Conservation (phyloP, 495 filamentous ascomycete genomes). For the Pyronema omphalodes region DNA sequence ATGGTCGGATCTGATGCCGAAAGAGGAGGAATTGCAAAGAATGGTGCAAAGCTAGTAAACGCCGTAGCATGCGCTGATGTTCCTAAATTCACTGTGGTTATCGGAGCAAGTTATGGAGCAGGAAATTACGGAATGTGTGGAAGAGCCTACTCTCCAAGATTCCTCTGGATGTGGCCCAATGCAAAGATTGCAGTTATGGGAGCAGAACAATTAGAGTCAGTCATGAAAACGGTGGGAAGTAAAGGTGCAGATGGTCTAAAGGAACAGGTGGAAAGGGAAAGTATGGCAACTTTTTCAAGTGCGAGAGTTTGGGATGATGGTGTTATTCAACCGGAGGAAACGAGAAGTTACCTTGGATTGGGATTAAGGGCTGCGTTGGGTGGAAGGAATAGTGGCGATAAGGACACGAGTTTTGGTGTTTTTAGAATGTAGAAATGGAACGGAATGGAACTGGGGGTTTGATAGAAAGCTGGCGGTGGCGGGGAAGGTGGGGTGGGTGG, state of each 20-base stretch:
- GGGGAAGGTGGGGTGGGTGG: too few species aligned
- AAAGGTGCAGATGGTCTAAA: slow-evolving; percentile 64
- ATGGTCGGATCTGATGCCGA: slow-evolving; percentile 94
- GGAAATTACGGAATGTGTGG: slow-evolving; percentile 63
- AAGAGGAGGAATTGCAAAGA: slow-evolving; percentile 89
- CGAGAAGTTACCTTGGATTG: slow-evolving; percentile 62
- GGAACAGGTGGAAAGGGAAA: slow-evolving; percentile 75
- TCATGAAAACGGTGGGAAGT: slow-evolving; percentile 90
- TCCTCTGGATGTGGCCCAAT: slow-evolving; percentile 97
- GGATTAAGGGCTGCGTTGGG: slow-evolving; percentile 62
- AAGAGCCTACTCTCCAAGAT: slow-evolving; percentile 75
- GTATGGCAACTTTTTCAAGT: slow-evolving; percentile 67
- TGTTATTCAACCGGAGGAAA: slow-evolving; percentile 78
- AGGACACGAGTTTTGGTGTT: slow-evolving; percentile 69
- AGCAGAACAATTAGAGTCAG: slow-evolving; percentile 70
- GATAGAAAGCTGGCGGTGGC: too few species aligned
- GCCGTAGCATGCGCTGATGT: slow-evolving; percentile 90
- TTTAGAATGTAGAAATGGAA: slow-evolving; percentile 61
- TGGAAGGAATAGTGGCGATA: slow-evolving; percentile 40
- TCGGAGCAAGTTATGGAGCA: slow-evolving; percentile 73
- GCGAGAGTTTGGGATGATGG: slow-evolving; percentile 95
- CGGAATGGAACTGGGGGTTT: too few species aligned
- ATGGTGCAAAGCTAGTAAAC: slow-evolving; percentile 91
- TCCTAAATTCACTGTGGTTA: slow-evolving; percentile 90
- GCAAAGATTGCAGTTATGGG: slow-evolving; percentile 94